Base-by-base conservation (phyloP, 2,329 filamentous ascomycete genomes). In the Alternaria gaisen region DNA sequence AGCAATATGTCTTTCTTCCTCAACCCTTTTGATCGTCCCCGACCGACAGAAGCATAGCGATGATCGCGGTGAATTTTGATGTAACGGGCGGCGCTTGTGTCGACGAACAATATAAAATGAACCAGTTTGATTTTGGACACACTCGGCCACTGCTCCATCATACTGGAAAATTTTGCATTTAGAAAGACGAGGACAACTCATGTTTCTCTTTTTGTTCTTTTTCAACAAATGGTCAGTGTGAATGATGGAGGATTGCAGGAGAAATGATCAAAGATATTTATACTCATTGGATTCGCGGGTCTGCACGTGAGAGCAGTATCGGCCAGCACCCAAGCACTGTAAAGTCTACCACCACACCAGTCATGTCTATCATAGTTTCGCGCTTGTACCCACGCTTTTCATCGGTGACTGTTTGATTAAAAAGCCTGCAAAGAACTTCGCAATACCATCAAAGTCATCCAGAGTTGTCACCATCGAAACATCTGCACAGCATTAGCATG, bases 401-500 rank as follows among this genome's bases (percentile, higher is more conserved):
- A 32, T 28, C 1, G 5, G 1, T 7, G 3, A 12, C 18, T 57
- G 46, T 4, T 53, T 41, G 1, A 66, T 26, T 58, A 69, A 52
- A 32, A 68, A 70, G 0, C 68, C 70, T 7, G 56, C 52, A 20
- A 77, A 76, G 58, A 77, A 76, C 4, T 3, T 51, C 8, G 51
- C 48, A 7, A 77, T 53, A 1, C 66, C 70, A 1, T 63, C 60
- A 38, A 60, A 52, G 34, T 75, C 71, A 2, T 73, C 68, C 24
- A 73, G 3, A 0, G 41, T 63, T 4, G 67, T 72, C 10, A 74
- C 60, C 59, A 72, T 74, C 3, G 73, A 69, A n/a, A 76, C 65
- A 66, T 75, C 72, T 76, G 24, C 16, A 41, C 5, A 0, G 22
- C 6, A n/a, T 70, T 30, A 73, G 65, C 47, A 42, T 6, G 1